These are phyloP conservation scores for Pseudocercospora fuligena DNA, from an alignment of 2,329 filamentous ascomycete genomes.

Conservation along the genomic window DNA sequence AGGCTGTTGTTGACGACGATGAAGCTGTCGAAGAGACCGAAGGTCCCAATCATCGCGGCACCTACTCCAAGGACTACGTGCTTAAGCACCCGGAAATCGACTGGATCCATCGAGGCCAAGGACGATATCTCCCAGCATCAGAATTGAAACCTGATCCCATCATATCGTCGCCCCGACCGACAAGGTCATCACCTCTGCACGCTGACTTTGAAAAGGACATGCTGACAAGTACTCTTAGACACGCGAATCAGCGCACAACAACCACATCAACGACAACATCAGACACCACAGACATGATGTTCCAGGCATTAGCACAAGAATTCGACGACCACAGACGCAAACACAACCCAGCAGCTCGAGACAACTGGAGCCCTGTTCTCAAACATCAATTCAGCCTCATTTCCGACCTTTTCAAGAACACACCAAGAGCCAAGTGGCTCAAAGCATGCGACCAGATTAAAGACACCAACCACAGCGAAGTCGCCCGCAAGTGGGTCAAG, in stretches of 20 bases:
- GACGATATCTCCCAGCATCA: constrained; percentile 38
- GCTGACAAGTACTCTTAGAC: constrained; percentile 20
- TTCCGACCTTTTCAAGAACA: constrained; percentile 23
- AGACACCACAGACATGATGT: constrained; percentile 24
- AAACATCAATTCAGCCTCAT: constrained; percentile 26
- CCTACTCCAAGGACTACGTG: constrained; percentile 39
- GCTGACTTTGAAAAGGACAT: background rate
- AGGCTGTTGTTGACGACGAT: constrained; percentile 10
- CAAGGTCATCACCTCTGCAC: constrained; percentile 19
- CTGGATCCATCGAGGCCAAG: constrained; percentile 43
- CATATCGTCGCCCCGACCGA: constrained; percentile 20
- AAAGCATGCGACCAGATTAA: constrained; percentile 17
- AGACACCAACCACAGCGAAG: constrained; percentile 13
- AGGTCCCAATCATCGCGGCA: constrained; percentile 38
- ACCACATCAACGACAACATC: constrained; percentile 18
- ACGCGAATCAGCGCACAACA: constrained; percentile 18
- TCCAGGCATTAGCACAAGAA: constrained; percentile 16
- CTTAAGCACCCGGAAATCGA: constrained; percentile 38
- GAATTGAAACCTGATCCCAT: constrained; percentile 23
- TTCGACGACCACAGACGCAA: constrained; percentile 25
- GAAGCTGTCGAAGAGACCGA: constrained; percentile 15
- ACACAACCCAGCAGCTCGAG: constrained; percentile 25
- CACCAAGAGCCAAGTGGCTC: constrained; percentile 24
- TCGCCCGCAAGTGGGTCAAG: constrained; percentile 25
- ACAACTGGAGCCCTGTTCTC: constrained; percentile 27